Evolutionary conservation across 257 asterid species (phyloP).

Genomic region (Coffea eugenioides): DNA sequence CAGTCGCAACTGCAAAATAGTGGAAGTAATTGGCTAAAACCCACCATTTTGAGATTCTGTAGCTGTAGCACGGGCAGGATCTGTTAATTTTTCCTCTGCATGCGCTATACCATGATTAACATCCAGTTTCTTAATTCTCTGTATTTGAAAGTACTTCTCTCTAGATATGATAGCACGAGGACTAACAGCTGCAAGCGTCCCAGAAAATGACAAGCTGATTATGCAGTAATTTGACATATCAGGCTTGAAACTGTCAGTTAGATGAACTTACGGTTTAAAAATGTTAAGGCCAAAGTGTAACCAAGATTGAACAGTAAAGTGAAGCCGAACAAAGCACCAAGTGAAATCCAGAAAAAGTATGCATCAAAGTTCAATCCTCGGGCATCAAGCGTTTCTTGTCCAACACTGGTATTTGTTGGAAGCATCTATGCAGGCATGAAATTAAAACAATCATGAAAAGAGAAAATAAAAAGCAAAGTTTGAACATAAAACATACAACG

Average conservation of each 20-base stretch:
- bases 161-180: slow-evolving; percentile 37
- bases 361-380: slow-evolving; percentile 53
- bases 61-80: background rate
- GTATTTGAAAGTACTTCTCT: slow-evolving; percentile 18
- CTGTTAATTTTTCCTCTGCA: too few relatives aligned
- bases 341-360: slow-evolving; percentile 50
- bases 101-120: background rate
- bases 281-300: slow-evolving; percentile 42
- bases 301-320: slow-evolving; percentile 54
- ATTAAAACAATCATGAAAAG: too few relatives aligned
- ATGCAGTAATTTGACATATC: too few relatives aligned
- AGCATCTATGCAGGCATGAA: slow-evolving; percentile 15
- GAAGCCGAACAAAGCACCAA: slow-evolving; percentile 54
- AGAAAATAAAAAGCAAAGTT: too few relatives aligned
- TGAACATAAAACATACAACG: too few relatives aligned
- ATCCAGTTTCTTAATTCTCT: background rate
- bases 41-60: background rate
- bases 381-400: slow-evolving; percentile 44
- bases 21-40: too few relatives aligned
- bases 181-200: slow-evolving; percentile 23
- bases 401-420: slow-evolving; percentile 45
- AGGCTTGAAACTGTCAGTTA: too few relatives aligned
- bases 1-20: too few relatives aligned
- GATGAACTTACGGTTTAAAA: slow-evolving; percentile 46
- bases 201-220: too few relatives aligned